Evolutionary conservation across 805 yeast genomes (phyloP).

Genomic region (Scheffersomyces lignosus): DNA sequence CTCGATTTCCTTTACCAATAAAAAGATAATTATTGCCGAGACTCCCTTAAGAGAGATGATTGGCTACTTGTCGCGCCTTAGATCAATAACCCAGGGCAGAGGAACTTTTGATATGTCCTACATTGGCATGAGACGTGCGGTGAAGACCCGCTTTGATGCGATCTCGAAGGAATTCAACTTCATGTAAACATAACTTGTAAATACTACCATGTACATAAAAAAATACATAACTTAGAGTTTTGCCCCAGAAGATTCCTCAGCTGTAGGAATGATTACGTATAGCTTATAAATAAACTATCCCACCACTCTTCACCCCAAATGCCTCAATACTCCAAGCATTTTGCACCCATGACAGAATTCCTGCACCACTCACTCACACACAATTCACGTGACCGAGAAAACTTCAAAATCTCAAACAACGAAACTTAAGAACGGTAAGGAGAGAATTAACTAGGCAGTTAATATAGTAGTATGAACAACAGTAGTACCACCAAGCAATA

Average conservation of each 20-base stretch:
- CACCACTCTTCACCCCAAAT: no score
- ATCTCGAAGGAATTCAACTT: slow-evolving; percentile 15
- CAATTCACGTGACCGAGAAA: no score
- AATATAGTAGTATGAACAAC: neutral
- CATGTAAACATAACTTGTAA: slow-evolving; percentile 7
- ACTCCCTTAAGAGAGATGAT: slow-evolving; percentile 90
- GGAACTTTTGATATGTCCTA: slow-evolving; percentile 81
- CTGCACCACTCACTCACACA: no score
- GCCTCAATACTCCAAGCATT: no score
- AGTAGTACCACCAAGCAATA: neutral
- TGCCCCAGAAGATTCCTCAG: no score
- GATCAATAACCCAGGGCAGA: slow-evolving; percentile 88
- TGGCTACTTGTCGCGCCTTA: slow-evolving; percentile 74
- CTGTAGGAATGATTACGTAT: no score
- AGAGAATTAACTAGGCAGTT: slow-evolving; percentile 2
- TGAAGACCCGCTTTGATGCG: slow-evolving; percentile 46
- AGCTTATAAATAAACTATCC: no score
- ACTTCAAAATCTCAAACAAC: no score
- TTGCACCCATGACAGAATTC: no score
- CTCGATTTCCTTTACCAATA: slow-evolving; percentile 28
- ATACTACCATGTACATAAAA: no score
- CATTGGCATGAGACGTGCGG: slow-evolving; percentile 67
- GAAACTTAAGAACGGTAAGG: neutral
- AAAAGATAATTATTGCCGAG: slow-evolving; percentile 66
- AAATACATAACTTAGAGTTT: no score